Evolutionary conservation across 2,329 filamentous ascomycete genomes (phyloP).

Genomic region (Tolypocladium pustulatum): DNA sequence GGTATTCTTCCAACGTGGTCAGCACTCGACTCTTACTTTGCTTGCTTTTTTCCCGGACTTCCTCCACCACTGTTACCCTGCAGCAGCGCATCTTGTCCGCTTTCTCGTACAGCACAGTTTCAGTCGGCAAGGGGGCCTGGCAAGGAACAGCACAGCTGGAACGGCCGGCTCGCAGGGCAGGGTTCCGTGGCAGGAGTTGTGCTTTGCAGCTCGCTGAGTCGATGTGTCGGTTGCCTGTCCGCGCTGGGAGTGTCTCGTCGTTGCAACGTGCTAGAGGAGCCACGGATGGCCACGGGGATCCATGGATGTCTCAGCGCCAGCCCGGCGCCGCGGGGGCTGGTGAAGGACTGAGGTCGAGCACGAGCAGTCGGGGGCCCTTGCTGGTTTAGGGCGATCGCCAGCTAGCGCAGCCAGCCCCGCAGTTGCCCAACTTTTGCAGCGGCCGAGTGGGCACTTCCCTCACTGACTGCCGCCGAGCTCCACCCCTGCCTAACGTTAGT

Average conservation of each 20-base stretch:
- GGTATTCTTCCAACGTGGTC: not conserved
- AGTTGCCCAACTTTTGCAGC: not conserved
- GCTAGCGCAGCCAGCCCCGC: not conserved
- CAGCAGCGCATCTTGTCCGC: not conserved
- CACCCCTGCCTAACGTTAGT: not conserved
- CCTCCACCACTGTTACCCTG: not conserved
- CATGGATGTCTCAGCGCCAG: not conserved
- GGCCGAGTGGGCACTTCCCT: not conserved
- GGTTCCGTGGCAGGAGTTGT: not conserved
- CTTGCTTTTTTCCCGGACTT: slow-evolving; percentile 1
- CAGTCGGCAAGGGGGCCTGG: slow-evolving; percentile 1
- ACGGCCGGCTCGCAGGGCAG: not conserved
- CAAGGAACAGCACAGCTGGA: not conserved
- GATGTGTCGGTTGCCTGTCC: not conserved
- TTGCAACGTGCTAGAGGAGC: not conserved
- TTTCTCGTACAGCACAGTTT: not conserved
- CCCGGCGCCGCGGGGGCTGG: not conserved
- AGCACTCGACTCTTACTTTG: not conserved
- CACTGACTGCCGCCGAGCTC: not conserved
- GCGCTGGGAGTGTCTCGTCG: not conserved
- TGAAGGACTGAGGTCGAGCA: not conserved
- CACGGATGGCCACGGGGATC: too few species aligned
- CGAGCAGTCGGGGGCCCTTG: not conserved
- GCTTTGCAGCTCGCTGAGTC: not conserved
- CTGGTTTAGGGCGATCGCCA: not conserved